Evolutionary conservation across 805 yeast species (phyloP).

Genomic region (Schwanniomyces occidentalis): DNA sequence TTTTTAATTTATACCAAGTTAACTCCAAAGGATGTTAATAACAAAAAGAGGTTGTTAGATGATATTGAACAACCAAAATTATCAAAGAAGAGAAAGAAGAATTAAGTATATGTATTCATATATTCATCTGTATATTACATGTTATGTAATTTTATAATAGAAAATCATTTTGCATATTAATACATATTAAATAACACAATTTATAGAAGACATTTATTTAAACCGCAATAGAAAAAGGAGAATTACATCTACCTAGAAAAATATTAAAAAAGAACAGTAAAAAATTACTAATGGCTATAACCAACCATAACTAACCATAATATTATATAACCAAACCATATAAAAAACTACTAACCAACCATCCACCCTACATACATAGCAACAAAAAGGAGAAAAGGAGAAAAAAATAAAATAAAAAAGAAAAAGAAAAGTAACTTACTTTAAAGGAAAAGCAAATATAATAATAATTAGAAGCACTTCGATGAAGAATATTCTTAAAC

Average conservation of each 20-base stretch:
- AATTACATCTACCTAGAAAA: too few relatives aligned
- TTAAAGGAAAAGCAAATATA: slow-evolving; percentile 1
- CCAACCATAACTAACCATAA: too few relatives aligned
- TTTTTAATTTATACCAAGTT: slow-evolving; percentile 81
- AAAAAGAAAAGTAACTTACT: slow-evolving; percentile 1
- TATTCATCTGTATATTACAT: too few relatives aligned
- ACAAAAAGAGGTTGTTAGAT: slow-evolving; percentile 7
- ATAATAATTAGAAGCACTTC: background rate
- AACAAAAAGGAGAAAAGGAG: background rate
- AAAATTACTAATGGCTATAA: background rate
- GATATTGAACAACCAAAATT: background rate
- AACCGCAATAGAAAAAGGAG: too few relatives aligned
- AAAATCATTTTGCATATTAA: too few relatives aligned
- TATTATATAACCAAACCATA: too few relatives aligned
- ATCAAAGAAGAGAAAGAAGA: background rate
- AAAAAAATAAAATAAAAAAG: slow-evolving; percentile 1
- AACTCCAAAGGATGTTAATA: slow-evolving; percentile 47
- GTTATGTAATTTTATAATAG: too few relatives aligned
- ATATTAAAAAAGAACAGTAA: background rate
- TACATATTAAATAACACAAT: too few relatives aligned
- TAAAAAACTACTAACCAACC: slow-evolving; percentile 1
- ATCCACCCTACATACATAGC: slow-evolving; percentile 2
- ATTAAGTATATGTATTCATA: too few relatives aligned
- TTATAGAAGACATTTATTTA: too few relatives aligned
- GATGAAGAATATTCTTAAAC: slow-evolving; percentile 7